These are phyloP conservation scores for Catenaria anguillulae DNA, from an alignment of 371 early-diverging fungal species.

Conservation along the genomic window DNA sequence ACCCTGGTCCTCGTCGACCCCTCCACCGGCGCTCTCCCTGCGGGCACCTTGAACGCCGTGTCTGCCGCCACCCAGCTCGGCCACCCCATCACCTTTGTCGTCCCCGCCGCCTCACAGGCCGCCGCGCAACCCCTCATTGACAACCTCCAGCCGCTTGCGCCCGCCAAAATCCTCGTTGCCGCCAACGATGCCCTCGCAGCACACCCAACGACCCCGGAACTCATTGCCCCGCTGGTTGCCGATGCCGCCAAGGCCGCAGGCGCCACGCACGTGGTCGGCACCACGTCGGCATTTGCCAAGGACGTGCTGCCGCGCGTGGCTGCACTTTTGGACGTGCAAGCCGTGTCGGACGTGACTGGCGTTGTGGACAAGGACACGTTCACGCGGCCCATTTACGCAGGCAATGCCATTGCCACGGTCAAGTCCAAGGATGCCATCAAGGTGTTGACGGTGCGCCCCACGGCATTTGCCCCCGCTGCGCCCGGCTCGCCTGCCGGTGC, in stretches of 20 bases:
- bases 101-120: constrained; percentile 34
- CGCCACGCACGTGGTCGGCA: constrained; percentile 72
- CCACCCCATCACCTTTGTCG: constrained; percentile 60
- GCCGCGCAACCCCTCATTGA: background rate
- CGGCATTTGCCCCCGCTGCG: constrained; percentile 72
- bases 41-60: constrained; percentile 72
- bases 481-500: constrained; percentile 35
- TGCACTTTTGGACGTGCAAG: constrained; percentile 79
- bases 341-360: constrained; percentile 73
- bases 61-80: constrained; percentile 71
- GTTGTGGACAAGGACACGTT: constrained; percentile 73
- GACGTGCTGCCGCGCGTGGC: constrained; percentile 86
- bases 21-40: constrained; percentile 48
- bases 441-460: constrained; percentile 77
- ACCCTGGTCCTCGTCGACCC: constrained; percentile 83
- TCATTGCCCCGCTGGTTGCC: constrained; percentile 53
- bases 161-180: background rate
- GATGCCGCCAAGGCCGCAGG: constrained; percentile 51
- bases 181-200: background rate
- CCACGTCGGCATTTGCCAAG: constrained; percentile 82
- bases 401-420: constrained; percentile 93
- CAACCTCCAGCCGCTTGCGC: background rate
- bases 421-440: constrained; percentile 74
- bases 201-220: background rate
- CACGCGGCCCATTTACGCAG: constrained; percentile 93